Evolutionary conservation across 208 protist species (phyloP).

Genomic region (Kentomonas sorsogonicus): DNA sequence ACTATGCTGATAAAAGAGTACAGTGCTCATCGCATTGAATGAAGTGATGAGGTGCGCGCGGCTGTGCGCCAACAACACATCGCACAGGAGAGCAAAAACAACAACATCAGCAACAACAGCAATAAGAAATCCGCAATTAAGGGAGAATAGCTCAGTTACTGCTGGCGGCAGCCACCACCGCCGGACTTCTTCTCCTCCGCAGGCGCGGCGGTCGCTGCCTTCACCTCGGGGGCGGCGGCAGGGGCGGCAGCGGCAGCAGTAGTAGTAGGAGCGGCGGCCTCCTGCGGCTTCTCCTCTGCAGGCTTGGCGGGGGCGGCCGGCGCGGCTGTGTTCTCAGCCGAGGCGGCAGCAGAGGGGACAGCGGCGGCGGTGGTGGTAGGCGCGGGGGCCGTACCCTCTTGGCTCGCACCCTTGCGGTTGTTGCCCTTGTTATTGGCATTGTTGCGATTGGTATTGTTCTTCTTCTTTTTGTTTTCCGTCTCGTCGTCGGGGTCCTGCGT

Average conservation of each 20-base stretch:
- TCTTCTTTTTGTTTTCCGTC: neutral
- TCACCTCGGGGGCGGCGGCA: too few species aligned
- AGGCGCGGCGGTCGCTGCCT: neutral
- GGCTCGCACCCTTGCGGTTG: neutral
- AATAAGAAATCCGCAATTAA: too few species aligned
- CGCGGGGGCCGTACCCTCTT: constrained; percentile 11
- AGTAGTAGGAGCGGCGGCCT: neutral
- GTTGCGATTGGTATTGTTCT: neutral
- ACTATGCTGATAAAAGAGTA: too few species aligned
- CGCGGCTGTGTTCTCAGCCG: neutral
- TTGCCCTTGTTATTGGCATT: constrained; percentile 8
- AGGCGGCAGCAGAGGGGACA: neutral
- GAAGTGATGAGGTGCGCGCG: too few species aligned
- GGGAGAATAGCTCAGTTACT: too few species aligned
- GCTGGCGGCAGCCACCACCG: constrained; percentile 17
- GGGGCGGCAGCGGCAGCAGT: neutral
- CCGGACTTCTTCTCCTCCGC: constrained; percentile 17
- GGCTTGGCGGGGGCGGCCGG: neutral
- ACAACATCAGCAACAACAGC: too few species aligned
- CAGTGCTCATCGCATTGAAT: too few species aligned
- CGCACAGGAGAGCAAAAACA: constrained; percentile 12
- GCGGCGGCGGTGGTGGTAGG: neutral
- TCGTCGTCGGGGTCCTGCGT: neutral
- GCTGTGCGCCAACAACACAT: too few species aligned
- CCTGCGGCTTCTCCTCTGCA: neutral